These are phyloP conservation scores for Gracilariopsis chorda DNA, from an alignment of 23 red algal genomes.

Conservation along the genomic window DNA sequence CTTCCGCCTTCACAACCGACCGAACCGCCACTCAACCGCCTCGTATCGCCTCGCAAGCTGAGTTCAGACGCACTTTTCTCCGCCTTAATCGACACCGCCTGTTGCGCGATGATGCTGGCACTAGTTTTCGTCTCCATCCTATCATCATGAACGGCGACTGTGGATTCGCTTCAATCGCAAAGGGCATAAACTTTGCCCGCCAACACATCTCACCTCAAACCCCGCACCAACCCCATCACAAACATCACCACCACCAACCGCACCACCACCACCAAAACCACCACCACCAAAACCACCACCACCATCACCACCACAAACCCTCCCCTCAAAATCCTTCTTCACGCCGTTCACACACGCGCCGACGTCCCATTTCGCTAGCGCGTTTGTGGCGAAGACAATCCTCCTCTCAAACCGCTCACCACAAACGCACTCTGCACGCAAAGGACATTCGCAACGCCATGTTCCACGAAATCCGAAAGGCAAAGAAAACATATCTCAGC, in stretches of 20 bases:
- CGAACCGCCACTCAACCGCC: background rate
- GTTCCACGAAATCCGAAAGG: conserved; percentile 47
- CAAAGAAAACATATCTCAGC: conserved; percentile 29
- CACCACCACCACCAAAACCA: no score
- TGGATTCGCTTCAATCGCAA: conserved; percentile 52
- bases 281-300: no score
- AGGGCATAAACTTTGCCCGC: conserved; percentile 33
- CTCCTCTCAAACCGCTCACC: background rate
- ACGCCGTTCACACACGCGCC: background rate
- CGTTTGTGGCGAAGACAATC: background rate
- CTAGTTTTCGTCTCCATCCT: conserved; percentile 41
- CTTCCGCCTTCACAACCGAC: background rate
- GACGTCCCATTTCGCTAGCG: background rate
- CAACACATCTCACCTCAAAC: background rate
- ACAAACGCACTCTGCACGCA: conserved; percentile 18
- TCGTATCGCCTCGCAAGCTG: conserved; percentile 30
- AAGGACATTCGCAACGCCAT: conserved; percentile 61
- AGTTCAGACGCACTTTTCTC: conserved; percentile 48
- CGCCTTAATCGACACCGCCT: conserved; percentile 5
- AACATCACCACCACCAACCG: no score
- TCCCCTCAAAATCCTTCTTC: background rate
- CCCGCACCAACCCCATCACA: background rate
- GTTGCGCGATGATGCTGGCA: conserved; percentile 18
- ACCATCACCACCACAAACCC: no score
- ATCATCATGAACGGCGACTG: conserved; percentile 67